Evolutionary conservation across 495 filamentous ascomycete genomes (phyloP), one percentile per base, ranked within the genome.

Genomic region (Penicillium cinerascens): DNA sequence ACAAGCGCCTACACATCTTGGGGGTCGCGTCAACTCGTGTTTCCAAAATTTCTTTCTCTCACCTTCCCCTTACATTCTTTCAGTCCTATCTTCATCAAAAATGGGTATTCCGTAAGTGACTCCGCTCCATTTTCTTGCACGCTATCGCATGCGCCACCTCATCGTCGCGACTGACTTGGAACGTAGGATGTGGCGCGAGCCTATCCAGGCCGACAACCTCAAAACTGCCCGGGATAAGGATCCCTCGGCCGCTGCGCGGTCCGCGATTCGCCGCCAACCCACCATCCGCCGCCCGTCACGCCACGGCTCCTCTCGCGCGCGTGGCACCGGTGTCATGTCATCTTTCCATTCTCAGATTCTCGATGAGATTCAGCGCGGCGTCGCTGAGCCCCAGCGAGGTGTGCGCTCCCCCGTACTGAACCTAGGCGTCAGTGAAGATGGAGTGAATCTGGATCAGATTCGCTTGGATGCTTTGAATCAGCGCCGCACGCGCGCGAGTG

Each of bases 101-200:
- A 92, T 93, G 89, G 89, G 89, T 74, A 83, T 91, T 54, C 88
- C 86, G 85, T 90, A 81, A 82, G 86, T 84, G 60, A 51, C 54
- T 54, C 58, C 49, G 39, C 22, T 51, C 50, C 41, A 41, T 7
- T 38, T 37, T 20, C 52, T 59, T 60, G 45, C 49, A 38, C 44
- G 47, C 51, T 58, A 51, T 61, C 50, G 53, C 58, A 61, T 67
- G 60, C 66, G 61, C 58, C 66, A 64, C 63, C 44, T 56, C 47
- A 47, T 63, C 54, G 60, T 51, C 49, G 36, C 36, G 65, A 65
- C 59, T 63, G 26, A 60, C 47, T 46, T 41, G 46, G 42, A 51
- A 38, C 41, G 15, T 52, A 84, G 80, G 48, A 76, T 86, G 66
- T 87, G 77, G 71, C 76, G 78, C 59, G 78, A 82, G 59, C 79